A percentile compares a stretch with the other conserved stretches of the same genome.
Conservation (phyloP, 2,329 filamentous ascomycete genomes). For the Aureobasidium sp. region DNA sequence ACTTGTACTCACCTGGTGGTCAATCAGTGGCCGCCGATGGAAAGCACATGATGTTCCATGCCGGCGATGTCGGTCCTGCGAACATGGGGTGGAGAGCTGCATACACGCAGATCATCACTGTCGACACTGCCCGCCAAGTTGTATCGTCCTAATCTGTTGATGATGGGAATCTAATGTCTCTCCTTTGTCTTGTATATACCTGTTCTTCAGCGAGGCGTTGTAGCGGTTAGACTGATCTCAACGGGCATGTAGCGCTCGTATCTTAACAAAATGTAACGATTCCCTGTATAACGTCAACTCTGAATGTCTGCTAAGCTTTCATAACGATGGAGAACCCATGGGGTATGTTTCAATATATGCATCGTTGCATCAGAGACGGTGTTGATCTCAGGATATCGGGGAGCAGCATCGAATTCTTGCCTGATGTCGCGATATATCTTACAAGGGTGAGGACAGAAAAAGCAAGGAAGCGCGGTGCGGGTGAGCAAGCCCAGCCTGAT, state of each 20-base stretch:
- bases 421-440: background rate
- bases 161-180: background rate
- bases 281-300: background rate
- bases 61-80: constrained; percentile 14
- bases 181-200: background rate
- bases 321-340: background rate
- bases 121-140: constrained; percentile 1
- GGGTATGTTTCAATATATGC: background rate
- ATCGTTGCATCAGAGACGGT: constrained; percentile 1
- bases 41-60: constrained; percentile 20
- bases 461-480: background rate
- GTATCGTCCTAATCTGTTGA: background rate
- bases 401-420: background rate
- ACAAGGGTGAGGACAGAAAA: background rate
- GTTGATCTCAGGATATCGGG: background rate
- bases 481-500: background rate
- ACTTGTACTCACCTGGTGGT: constrained; percentile 19
- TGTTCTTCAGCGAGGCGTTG: constrained; percentile 1
- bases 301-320: background rate
- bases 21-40: constrained; percentile 18
- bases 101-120: constrained; percentile 9
- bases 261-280: background rate
- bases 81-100: constrained; percentile 10
- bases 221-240: background rate
- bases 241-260: background rate